These are phyloP conservation scores for Globisporangium okanoganense DNA, from an alignment of 352 stramenopile genomes.

Conservation along the genomic window DNA sequence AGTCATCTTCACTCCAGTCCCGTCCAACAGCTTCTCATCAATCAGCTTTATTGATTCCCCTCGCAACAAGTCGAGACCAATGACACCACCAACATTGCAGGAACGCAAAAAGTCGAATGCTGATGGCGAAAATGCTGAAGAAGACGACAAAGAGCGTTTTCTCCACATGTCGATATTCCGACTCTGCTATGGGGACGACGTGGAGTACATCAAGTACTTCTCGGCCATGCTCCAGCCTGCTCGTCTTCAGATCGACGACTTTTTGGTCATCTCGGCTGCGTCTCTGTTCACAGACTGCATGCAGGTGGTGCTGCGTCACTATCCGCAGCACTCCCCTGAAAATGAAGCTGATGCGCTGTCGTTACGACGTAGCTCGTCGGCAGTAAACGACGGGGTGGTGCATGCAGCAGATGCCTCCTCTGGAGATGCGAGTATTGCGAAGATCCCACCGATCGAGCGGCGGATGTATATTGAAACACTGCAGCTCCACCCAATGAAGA, in stretches of 20 bases:
- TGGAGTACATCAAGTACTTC: constrained; percentile 88
- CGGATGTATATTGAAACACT: constrained; percentile 86
- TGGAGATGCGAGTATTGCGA: constrained; percentile 11
- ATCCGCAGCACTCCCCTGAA: too few species aligned
- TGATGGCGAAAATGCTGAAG: constrained; percentile 9
- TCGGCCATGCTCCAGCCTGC: constrained; percentile 77
- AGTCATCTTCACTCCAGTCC: constrained; percentile 74
- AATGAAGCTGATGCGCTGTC: neutral
- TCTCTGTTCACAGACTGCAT: constrained; percentile 40
- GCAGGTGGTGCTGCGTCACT: constrained; percentile 37
- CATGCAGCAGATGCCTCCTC: neutral
- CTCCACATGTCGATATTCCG: constrained; percentile 77
- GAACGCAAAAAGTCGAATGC: constrained; percentile 13
- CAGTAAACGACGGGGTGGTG: neutral
- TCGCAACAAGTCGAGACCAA: constrained; percentile 5
- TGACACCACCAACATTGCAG: constrained; percentile 15
- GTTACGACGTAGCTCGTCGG: neutral
- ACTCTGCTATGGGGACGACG: constrained; percentile 75
- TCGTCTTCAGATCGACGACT: constrained; percentile 58
- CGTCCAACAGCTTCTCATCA: constrained; percentile 27
- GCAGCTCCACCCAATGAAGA: constrained; percentile 73
- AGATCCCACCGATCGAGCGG: constrained; percentile 34
- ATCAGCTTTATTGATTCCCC: constrained; percentile 21
- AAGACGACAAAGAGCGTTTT: constrained; percentile 34
- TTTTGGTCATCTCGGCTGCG: constrained; percentile 45